Percentiles rank a stretch among this genome's conserved stretches.
Conservation (phyloP, 768 basidiomycete species). For the Infundibulicybe gibba region DNA sequence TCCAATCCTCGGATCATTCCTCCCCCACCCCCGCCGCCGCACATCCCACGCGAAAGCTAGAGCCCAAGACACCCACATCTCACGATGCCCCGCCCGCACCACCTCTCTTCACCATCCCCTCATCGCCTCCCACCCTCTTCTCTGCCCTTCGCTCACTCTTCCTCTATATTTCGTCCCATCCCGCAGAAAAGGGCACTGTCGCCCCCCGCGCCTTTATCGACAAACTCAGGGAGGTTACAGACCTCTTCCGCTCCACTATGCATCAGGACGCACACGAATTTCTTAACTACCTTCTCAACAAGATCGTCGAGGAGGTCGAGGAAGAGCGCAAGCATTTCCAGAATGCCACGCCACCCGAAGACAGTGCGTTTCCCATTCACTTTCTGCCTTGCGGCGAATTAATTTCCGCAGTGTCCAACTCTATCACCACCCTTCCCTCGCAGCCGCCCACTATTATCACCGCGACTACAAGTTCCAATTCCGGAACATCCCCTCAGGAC, state of each 20-base stretch:
- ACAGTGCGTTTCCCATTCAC: constrained; percentile 48
- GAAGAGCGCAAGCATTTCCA: constrained; percentile 52
- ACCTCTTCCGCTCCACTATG: constrained; percentile 84
- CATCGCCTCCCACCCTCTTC: constrained; percentile 74
- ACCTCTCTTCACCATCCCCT: constrained; percentile 43
- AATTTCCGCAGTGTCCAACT: constrained; percentile 49
- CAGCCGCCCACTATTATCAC: constrained; percentile 27
- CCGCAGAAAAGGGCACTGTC: constrained; percentile 77
- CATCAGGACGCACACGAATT: constrained; percentile 99
- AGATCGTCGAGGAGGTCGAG: constrained; percentile 90
- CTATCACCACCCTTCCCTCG: constrained; percentile 52
- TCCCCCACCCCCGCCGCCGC: constrained; percentile 26
- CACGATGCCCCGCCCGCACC: constrained; percentile 23
- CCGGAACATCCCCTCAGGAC: constrained; percentile 41
- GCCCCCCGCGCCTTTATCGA: constrained; percentile 90
- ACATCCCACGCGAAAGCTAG: constrained; percentile 49
- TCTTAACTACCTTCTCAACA: constrained; percentile 90
- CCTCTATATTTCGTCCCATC: constrained; percentile 75
- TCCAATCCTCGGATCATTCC: constrained; percentile 60
- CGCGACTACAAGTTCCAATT: constrained; percentile 41
- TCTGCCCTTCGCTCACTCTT: constrained; percentile 94
- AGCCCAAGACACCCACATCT: constrained; percentile 40
- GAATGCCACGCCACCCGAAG: constrained; percentile 35
- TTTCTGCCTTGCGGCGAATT: constrained; percentile 3
- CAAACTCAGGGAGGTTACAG: constrained; percentile 91